These are phyloP conservation scores for Tulasnella sp. DNA, from an alignment of 768 basidiomycete genomes.

Conservation along the genomic window DNA sequence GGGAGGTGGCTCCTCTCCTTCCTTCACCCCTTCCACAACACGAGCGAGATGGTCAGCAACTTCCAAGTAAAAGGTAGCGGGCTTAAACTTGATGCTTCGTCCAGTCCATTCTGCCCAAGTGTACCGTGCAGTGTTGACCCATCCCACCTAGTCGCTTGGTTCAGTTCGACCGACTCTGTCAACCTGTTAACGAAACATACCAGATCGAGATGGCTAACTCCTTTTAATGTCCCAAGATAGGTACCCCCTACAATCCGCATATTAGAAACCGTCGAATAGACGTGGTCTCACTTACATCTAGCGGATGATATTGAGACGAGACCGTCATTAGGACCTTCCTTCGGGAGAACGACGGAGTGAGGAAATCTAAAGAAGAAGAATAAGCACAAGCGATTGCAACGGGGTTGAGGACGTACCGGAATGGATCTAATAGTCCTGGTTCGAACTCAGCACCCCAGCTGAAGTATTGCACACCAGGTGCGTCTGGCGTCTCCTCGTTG, in stretches of 20 bases:
- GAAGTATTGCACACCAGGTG: conserved; percentile 76
- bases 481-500: conserved; percentile 80
- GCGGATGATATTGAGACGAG: conserved; percentile 84
- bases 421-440: conserved; percentile 87
- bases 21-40: conserved; percentile 60
- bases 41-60: conserved; percentile 73
- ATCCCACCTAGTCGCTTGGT: conserved; percentile 9
- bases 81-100: conserved; percentile 84
- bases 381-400: conserved; percentile 5
- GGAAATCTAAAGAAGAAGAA: conserved; percentile 46
- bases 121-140: conserved; percentile 68
- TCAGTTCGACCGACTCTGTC: background rate
- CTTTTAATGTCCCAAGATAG: conserved; percentile 85
- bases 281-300: conserved; percentile 49
- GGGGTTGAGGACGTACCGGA: conserved; percentile 48
- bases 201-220: conserved; percentile 88
- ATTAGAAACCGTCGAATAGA: background rate
- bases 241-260: conserved; percentile 54
- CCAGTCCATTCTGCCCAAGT: conserved; percentile 88
- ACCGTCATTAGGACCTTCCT: conserved; percentile 93
- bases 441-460: conserved; percentile 93
- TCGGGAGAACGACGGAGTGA: conserved; percentile 73
- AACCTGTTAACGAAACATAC: conserved; percentile 36
- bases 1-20: conserved; percentile 19
- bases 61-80: conserved; percentile 85